Evolutionary conservation across 2,329 filamentous ascomycete genomes (phyloP), one percentile per base, ranked within the genome.

Genomic region (Beauveria sp.): DNA sequence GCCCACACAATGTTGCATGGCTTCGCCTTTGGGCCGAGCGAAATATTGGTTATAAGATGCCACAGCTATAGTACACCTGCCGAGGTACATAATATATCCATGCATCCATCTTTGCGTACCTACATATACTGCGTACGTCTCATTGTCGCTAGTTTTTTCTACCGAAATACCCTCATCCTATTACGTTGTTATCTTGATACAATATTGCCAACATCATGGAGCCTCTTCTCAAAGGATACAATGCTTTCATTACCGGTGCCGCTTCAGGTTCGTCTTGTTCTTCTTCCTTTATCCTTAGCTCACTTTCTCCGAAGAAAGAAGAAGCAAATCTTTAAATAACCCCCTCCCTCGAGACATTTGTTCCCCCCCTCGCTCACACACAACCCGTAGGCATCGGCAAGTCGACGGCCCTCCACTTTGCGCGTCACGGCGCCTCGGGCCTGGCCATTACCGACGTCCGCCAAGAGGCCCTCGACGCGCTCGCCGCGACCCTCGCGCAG

Each of bases 391-490:
- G 80, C 65, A 82, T 83, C 63, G 80, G 80, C 26, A 73, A 77
- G 63, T 65, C 72, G 63, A 77, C 77, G 3, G 78, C 79, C 8
- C 72, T 77, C 52, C 71, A 77, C 18, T 77, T 82, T 62, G 79
- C 78, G n/a, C 68, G 70, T 22, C 70, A 81, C 67, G 80, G 80
- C 61, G 73, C 81, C 62, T 73, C 70, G 37, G 72, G 73, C 48
- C 75, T 82, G 52, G 77, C 79, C 0, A 66, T 82, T 18, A 72
- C 77, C 16, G 80, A 82, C 68, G 68, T 80, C 41, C 77, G 80
- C 61, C 63, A 66, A 3, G 63, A 68, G 0, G 65, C 65, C 14
- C 70, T 79, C 28, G 55, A 67, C 10, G 57, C 59, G 7, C 73
- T 76, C 9, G 67, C 69, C 18, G 64, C 66, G 4, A 65, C 70